phyloP scores from a whole-genome alignment of 148 eudicot genomes.

The Rhododendron mucronatum region DNA sequence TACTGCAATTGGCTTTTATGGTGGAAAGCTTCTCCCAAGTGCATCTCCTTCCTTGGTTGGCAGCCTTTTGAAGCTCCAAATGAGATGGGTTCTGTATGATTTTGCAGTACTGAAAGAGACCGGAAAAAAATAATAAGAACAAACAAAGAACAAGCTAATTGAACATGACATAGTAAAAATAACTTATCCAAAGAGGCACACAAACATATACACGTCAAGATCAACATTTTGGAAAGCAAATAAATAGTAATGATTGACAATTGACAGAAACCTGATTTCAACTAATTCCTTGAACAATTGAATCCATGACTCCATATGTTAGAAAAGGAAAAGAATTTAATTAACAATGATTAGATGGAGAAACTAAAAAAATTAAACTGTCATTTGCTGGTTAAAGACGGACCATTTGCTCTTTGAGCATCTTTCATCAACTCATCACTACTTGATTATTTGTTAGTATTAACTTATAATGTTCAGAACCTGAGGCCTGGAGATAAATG shows the following conservation, averaged over 20 bases:
- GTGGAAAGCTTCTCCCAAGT: conserved; percentile 99
- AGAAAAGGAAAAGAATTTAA: neutral
- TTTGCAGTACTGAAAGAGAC: conserved; percentile 57
- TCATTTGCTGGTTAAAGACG: neutral
- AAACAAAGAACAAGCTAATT: neutral
- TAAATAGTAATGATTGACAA: neutral
- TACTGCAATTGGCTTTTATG: conserved; percentile 91
- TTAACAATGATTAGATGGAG: neutral
- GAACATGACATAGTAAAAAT: neutral
- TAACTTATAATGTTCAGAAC: neutral
- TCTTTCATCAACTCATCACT: neutral
- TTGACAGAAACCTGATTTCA: neutral
- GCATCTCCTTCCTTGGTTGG: conserved; percentile 93
- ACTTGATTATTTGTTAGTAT: neutral
- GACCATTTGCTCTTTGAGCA: neutral
- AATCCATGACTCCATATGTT: neutral
- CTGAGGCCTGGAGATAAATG: neutral
- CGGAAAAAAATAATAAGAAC: neutral
- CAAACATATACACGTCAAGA: no score
- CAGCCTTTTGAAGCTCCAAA: conserved; percentile 84
- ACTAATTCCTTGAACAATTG: neutral
- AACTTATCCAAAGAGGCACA: neutral
- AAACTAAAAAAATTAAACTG: neutral
- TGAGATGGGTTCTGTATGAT: conserved; percentile 88
- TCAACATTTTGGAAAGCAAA: neutral